phyloP scores from a whole-genome alignment of 2,329 filamentous ascomycete species.

The Cercospora janseana region DNA sequence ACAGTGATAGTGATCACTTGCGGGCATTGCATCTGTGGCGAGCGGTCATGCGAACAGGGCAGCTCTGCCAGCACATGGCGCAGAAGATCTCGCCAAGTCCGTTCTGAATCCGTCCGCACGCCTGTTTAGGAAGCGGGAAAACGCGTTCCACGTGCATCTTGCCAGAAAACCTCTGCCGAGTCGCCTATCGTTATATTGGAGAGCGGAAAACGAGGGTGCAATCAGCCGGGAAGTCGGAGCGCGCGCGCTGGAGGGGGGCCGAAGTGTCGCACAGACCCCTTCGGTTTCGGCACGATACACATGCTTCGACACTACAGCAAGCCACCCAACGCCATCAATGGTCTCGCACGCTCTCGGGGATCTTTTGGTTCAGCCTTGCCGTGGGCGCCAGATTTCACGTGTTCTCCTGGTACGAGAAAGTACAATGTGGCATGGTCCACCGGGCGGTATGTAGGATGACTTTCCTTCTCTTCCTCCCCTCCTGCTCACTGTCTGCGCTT shows the following conservation, averaged over 20 bases:
- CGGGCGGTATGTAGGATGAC: not conserved
- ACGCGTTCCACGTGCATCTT: too few species aligned
- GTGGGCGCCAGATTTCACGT: not conserved
- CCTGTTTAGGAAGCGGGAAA: too few species aligned
- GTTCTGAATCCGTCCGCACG: too few species aligned
- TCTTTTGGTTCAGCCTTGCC: slow-evolving; percentile 1
- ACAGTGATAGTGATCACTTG: too few species aligned
- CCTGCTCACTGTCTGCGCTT: not conserved
- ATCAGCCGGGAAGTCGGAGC: not conserved
- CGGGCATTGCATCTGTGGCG: too few species aligned
- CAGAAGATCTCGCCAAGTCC: too few species aligned
- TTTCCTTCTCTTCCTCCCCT: not conserved
- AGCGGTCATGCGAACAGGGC: too few species aligned
- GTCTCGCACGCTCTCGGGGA: slow-evolving; percentile 1
- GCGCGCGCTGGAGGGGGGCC: too few species aligned
- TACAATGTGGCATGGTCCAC: not conserved
- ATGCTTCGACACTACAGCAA: not conserved
- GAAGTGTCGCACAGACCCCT: not conserved
- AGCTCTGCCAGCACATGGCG: too few species aligned
- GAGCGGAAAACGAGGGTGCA: not conserved
- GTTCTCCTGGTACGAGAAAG: not conserved
- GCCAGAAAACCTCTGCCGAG: too few species aligned
- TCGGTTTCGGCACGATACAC: not conserved
- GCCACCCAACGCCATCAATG: slow-evolving; percentile 2
- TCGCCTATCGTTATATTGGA: too few species aligned